Evolutionary conservation across 2,329 filamentous ascomycete genomes (phyloP).

Genomic region (Phyllosticta citribraziliensis): DNA sequence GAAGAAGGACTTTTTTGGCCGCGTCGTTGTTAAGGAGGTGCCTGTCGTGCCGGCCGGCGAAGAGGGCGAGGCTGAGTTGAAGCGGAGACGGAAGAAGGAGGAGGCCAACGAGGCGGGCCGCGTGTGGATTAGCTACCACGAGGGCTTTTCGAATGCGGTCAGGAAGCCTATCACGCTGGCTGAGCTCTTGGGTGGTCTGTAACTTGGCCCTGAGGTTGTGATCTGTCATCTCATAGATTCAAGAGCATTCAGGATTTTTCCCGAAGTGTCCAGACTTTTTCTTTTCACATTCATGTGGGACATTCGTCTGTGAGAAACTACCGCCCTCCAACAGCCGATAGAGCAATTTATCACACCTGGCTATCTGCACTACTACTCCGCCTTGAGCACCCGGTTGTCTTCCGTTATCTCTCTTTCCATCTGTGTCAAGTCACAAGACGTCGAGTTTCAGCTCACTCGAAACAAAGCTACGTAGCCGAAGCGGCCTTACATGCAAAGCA

Average conservation of each 20-base stretch:
- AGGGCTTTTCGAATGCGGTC: slow-evolving; percentile 87
- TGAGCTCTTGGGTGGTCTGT: slow-evolving; percentile 65
- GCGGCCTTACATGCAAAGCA: not conserved
- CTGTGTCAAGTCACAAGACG: too few relatives aligned
- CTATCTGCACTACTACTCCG: not conserved
- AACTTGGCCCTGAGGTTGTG: slow-evolving; percentile 8
- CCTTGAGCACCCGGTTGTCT: too few relatives aligned
- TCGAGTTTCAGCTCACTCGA: not conserved
- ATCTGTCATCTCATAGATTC: not conserved
- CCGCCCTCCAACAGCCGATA: not conserved
- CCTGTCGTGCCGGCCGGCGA: slow-evolving; percentile 30
- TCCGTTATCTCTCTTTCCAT: too few relatives aligned
- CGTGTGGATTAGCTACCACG: slow-evolving; percentile 83
- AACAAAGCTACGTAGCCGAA: not conserved
- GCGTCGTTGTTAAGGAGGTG: slow-evolving; percentile 46
- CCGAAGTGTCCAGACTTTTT: not conserved
- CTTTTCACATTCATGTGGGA: too few relatives aligned
- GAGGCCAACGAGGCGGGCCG: slow-evolving; percentile 35
- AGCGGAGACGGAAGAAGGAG: slow-evolving; percentile 24
- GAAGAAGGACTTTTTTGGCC: slow-evolving; percentile 80
- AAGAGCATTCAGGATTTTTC: not conserved
- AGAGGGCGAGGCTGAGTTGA: slow-evolving; percentile 28
- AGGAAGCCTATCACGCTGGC: slow-evolving; percentile 73
- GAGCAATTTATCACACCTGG: not conserved
- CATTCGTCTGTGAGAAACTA: too few relatives aligned